Evolutionary conservation across 345 rosid species (phyloP).

Genomic region (Eucalyptus victrix): DNA sequence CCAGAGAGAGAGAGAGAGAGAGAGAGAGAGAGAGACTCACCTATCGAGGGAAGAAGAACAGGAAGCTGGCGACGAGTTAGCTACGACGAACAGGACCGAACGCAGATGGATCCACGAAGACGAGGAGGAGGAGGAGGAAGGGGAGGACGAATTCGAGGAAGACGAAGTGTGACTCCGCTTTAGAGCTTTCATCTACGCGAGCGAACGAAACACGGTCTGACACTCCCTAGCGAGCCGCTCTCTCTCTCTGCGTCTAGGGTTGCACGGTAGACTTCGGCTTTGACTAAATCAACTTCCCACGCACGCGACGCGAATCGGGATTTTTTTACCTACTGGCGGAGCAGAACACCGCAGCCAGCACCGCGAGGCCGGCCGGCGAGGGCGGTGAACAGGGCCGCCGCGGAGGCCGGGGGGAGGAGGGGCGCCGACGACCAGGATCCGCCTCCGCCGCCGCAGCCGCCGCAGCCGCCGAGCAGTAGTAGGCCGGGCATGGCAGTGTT

Average conservation of each 20-base stretch:
- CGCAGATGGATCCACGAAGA: constrained; percentile 91
- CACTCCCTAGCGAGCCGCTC: neutral
- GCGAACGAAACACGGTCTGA: neutral
- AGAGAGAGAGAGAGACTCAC: constrained; percentile 33
- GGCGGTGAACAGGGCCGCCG: constrained; percentile 24
- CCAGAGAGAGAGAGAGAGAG: neutral
- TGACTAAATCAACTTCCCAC: neutral
- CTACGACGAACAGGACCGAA: constrained; percentile 66
- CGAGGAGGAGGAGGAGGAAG: constrained; percentile 40
- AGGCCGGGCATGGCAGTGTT: neutral
- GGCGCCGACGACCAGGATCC: constrained; percentile 28
- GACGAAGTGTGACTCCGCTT: constrained; percentile 63
- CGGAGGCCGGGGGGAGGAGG: constrained; percentile 1
- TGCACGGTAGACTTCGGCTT: neutral
- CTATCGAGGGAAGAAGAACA: constrained; percentile 71
- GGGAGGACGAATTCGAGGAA: constrained; percentile 56
- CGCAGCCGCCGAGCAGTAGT: neutral
- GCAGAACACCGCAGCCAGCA: constrained; percentile 29
- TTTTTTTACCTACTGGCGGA: constrained; percentile 21
- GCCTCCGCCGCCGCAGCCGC: constrained; percentile 10
- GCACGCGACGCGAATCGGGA: neutral
- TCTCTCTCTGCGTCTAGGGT: neutral
- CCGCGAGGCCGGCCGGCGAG: constrained; percentile 31
- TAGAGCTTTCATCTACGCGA: constrained; percentile 75
- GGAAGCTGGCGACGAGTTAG: constrained; percentile 78